Evolutionary conservation across 495 filamentous ascomycete species (phyloP).

Genomic region (Penicillium lagena): DNA sequence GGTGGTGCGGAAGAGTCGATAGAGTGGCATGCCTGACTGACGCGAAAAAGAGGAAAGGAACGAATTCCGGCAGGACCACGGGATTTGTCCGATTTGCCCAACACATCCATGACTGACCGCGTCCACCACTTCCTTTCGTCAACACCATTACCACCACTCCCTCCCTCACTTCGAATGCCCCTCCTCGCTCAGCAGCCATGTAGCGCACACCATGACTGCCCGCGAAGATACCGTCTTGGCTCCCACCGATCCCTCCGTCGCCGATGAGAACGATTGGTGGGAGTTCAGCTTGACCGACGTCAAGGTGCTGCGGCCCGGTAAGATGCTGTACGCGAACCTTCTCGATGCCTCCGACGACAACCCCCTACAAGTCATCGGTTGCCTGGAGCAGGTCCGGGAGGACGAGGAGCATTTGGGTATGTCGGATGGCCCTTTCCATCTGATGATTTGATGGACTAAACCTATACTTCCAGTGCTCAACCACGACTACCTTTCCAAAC

Average conservation of each 20-base stretch:
- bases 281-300: conserved; percentile 50
- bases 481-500: conserved; percentile 38
- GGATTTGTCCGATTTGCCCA: too few relatives aligned
- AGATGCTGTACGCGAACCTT: conserved; percentile 45
- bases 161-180: background rate
- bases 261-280: conserved; percentile 55
- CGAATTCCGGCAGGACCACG: too few relatives aligned
- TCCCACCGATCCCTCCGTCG: conserved; percentile 45
- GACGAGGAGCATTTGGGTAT: conserved; percentile 35
- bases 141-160: conserved; percentile 2
- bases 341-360: conserved; percentile 45
- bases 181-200: conserved; percentile 12
- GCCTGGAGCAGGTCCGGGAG: conserved; percentile 41
- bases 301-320: conserved; percentile 42
- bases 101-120: too few relatives aligned
- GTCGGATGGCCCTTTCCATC: background rate
- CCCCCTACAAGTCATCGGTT: conserved; percentile 50
- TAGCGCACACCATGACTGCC: conserved; percentile 38
- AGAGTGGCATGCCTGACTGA: too few relatives aligned
- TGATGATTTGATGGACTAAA: too few relatives aligned
- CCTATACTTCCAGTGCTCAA: conserved; percentile 30
- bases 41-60: too few relatives aligned
- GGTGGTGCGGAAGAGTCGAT: conserved; percentile 35
- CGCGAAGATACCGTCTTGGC: conserved; percentile 51
- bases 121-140: too few relatives aligned